Base-by-base conservation (phyloP, 1,284 basidiomycete genomes). In the Anthracocystis panici-leucophaei region DNA sequence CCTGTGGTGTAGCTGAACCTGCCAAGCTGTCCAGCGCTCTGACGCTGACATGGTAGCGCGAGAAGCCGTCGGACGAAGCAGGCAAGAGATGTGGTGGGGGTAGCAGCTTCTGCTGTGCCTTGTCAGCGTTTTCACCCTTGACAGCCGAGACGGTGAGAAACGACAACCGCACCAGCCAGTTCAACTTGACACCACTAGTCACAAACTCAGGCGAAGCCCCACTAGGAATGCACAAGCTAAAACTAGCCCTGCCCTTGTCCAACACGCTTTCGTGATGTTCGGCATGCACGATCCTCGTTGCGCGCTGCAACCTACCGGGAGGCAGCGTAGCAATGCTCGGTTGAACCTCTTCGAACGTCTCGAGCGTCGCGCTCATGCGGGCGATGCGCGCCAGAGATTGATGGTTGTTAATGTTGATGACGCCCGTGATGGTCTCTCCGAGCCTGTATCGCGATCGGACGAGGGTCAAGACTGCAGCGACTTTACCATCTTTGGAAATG, bases 271-370 rank as follows among this genome's bases (percentile, higher is more conserved):
- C 77, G 64, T 84, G 79, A 52, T 81, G 77, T 23, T 77, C 74
- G 8, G 82, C 78, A 44, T 84, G 80, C 3, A 83, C 71, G 10
- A 71, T 65, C 10, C 60, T 53, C 9, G 82, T 84, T 4, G 63
- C 60, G 18, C 69, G 66, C 51, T 77, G 72, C 54, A 62, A n/a
- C n/a, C 79, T 45, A 7, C 63, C 71, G 0, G 74, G 27, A 0
- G 83, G 82, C 21, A 83, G 62, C 12, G 76, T 75, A 11, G 79
- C 69, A 14, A 84, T 68, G 35, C 49, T 59, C 0, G 81, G 64
- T 29, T 84, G 75, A 12, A 84, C 62, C 27, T 79, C 81, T 62
- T 84, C 83, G 51, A 82, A 70, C n/a, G 77, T 77, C 65, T 84
- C 83, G 23, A 84, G 75, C 9, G 69, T 61, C 0, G 81, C 83